Conservation (phyloP, 2,329 filamentous ascomycete species). For the Bipolaris sorokiniana region DNA sequence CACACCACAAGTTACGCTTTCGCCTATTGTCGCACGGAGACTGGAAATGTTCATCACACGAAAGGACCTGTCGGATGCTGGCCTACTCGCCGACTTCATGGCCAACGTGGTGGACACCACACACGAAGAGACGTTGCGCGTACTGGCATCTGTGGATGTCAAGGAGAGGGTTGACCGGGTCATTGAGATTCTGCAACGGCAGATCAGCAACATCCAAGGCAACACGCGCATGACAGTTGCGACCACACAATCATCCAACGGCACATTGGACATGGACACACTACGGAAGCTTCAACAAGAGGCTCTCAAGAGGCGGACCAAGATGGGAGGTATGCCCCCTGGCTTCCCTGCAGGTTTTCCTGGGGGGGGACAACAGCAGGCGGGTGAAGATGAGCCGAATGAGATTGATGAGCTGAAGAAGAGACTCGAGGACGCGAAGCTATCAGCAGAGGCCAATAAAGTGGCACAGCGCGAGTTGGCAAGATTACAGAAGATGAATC, state of each 20-base stretch:
- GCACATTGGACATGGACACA: constrained; percentile 52
- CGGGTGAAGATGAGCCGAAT: constrained; percentile 76
- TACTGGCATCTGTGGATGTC: constrained; percentile 80
- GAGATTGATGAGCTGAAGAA: constrained; percentile 92
- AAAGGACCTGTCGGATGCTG: constrained; percentile 82
- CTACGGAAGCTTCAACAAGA: constrained; percentile 54
- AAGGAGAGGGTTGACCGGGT: constrained; percentile 80
- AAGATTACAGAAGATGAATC: constrained; percentile 91
- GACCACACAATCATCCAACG: constrained; percentile 62
- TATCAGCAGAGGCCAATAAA: constrained; percentile 84
- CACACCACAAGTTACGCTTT: constrained; percentile 69
- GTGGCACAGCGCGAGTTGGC: constrained; percentile 90
- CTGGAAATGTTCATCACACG: constrained; percentile 86
- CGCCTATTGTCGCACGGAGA: constrained; percentile 82
- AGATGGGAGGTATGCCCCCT: constrained; percentile 43
- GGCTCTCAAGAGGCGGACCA: constrained; percentile 46
- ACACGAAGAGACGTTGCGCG: constrained; percentile 87
- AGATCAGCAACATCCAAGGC: constrained; percentile 82
- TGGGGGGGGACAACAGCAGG: constrained; percentile 53
- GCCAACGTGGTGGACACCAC: constrained; percentile 86
- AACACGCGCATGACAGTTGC: constrained; percentile 85
- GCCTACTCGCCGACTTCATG: constrained; percentile 93
- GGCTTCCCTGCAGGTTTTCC: constrained; percentile 53
- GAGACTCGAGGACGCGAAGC: constrained; percentile 78
- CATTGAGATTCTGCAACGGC: constrained; percentile 80